phyloP scores from a whole-genome alignment of 2,329 filamentous ascomycete species.

The Huntiella bhutanensis region DNA sequence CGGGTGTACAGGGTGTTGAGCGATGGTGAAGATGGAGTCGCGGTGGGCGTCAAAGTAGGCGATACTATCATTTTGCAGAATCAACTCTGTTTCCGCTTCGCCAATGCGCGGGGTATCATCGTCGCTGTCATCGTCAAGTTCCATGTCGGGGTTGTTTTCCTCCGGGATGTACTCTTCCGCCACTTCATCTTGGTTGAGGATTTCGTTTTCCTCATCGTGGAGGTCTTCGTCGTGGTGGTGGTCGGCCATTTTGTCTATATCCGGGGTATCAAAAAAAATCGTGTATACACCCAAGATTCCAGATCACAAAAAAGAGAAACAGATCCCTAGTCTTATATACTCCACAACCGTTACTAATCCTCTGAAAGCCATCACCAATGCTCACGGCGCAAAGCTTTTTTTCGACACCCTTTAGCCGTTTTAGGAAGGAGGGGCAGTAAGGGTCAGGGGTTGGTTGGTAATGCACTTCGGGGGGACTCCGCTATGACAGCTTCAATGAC shows the following conservation, averaged over 20 bases:
- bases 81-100: slow-evolving; percentile 28
- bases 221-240: slow-evolving; percentile 5
- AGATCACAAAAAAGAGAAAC: background rate
- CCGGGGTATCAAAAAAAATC: no score
- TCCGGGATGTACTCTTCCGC: slow-evolving; percentile 13
- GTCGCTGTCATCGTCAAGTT: slow-evolving; percentile 48
- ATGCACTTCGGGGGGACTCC: no score
- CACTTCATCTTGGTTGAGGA: slow-evolving; percentile 12
- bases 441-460: no score
- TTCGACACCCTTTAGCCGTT: no score
- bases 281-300: no score
- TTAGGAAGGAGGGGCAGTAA: no score
- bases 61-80: slow-evolving; percentile 75
- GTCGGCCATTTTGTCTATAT: slow-evolving; percentile 4
- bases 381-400: no score
- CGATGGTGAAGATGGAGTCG: slow-evolving; percentile 87
- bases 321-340: background rate
- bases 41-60: slow-evolving; percentile 83
- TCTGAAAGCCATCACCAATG: no score
- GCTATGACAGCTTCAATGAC: no score
- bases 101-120: slow-evolving; percentile 20
- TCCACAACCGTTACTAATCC: no score
- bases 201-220: slow-evolving; percentile 9
- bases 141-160: slow-evolving; percentile 63
- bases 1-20: slow-evolving; percentile 67